Evolutionary conservation across 495 filamentous ascomycete species (phyloP), one percentile per base, ranked within the genome.

Genomic region (Penicillium canariense): DNA sequence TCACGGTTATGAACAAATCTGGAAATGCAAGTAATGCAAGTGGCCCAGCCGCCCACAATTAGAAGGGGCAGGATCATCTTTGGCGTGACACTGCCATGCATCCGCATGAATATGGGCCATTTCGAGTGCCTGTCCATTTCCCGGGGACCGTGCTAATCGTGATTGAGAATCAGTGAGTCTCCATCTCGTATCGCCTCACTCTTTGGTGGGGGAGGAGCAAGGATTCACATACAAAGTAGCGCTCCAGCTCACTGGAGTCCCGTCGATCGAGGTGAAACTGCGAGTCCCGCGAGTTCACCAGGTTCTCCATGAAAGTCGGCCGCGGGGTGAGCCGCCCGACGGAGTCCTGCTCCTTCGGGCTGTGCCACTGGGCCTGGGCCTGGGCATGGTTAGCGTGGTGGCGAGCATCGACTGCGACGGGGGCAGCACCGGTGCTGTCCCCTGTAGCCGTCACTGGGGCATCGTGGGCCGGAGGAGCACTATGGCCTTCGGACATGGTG

Each of bases 21-120:
- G 17, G 75, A 84, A 48, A 95, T 76, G 20, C 70, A 70, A 4
- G 87, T 91, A 56, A 95, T 84, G 2, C 78, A 55, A 5, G 82
- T 86, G 3, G 89, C 73, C 90, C 90, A 95, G 17, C 61, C 66
- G 9, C 73, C 88, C 5, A 94, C 78, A 54, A 84, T 77, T 20
- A 84, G 14, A 6, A 94, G 69, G 0, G 90, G 90, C 3, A 94
- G 50, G 28, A 93, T 84, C 87, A 94, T 84, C 62, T 86, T 85
- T 15, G 90, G 90, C 48, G 87, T 74, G 58, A 93, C 87, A 60
- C 86, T 89, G 42, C 90, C 90, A 67, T 90, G 87, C 70, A 94
- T 78, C 53, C 88, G 87, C 59, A 93, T 60, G 66, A 91, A 88
- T 54, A 85, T 80, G 14, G 90, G 90, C 77, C 88, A 85, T 81